phyloP scores from a whole-genome alignment of 2,329 filamentous ascomycete species.

The Xylariales sp. region DNA sequence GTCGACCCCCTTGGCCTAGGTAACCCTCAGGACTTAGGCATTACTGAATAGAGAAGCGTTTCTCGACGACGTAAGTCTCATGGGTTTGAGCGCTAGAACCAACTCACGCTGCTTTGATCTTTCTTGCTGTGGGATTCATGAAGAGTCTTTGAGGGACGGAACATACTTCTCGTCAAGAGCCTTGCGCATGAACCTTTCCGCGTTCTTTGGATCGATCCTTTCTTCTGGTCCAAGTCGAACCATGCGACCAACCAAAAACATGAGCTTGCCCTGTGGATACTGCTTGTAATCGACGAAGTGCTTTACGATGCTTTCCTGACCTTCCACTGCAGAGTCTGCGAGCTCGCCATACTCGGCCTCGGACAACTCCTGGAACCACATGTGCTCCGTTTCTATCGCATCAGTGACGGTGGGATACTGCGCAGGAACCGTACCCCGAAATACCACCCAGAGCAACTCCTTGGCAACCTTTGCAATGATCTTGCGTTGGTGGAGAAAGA shows the following conservation, averaged over 20 bases:
- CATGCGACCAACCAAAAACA: constrained; percentile 58
- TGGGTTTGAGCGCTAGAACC: too few relatives aligned
- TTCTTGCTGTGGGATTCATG: too few relatives aligned
- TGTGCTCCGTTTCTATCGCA: constrained; percentile 39
- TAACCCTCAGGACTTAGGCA: too few relatives aligned
- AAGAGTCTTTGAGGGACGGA: constrained; percentile 12
- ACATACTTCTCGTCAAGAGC: constrained; percentile 24
- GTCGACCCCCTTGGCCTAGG: too few relatives aligned
- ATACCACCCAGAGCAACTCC: constrained; percentile 50
- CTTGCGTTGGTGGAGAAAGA: constrained; percentile 40
- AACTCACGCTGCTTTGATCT: too few relatives aligned
- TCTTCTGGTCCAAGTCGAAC: constrained; percentile 49
- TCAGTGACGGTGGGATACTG: constrained; percentile 32
- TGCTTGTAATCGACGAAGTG: constrained; percentile 40
- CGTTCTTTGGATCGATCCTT: constrained; percentile 48
- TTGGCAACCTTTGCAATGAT: constrained; percentile 56
- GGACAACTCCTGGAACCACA: constrained; percentile 53
- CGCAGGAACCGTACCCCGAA: constrained; percentile 39
- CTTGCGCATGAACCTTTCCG: constrained; percentile 40
- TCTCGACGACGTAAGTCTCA: too few relatives aligned
- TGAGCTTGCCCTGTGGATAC: constrained; percentile 54
- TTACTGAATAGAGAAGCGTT: too few relatives aligned
- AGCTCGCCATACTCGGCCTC: constrained; percentile 43
- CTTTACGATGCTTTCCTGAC: constrained; percentile 41
- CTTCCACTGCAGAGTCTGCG: constrained; percentile 38